Percentiles rank a stretch among this genome's conserved stretches.
Evolutionary conservation across 495 filamentous ascomycete species (phyloP).

Genomic region (Podospora pseudopauciseta): DNA sequence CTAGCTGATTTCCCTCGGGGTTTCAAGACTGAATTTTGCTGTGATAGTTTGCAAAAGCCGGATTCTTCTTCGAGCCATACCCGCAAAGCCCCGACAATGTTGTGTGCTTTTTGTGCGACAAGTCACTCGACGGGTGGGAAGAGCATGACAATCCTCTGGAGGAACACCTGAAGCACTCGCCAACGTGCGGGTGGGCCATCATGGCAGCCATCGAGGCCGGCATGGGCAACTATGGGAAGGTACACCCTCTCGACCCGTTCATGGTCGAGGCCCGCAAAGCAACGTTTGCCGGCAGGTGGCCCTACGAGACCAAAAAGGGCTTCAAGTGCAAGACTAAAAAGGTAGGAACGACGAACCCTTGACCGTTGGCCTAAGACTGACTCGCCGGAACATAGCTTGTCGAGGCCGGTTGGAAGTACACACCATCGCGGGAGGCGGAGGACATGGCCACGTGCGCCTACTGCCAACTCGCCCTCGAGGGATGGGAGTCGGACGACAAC

Average conservation of each 20-base stretch:
- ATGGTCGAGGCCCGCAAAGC: constrained; percentile 72
- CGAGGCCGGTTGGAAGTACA: constrained; percentile 89
- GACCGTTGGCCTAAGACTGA: neutral
- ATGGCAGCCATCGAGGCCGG: constrained; percentile 65
- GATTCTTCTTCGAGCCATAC: constrained; percentile 82
- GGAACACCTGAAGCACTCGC: constrained; percentile 81
- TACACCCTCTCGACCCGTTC: constrained; percentile 65
- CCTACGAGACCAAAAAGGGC: constrained; percentile 80
- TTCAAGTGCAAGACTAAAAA: constrained; percentile 85
- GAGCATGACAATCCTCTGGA: constrained; percentile 70
- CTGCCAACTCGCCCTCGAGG: constrained; percentile 79
- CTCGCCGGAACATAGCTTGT: constrained; percentile 59
- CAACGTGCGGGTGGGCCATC: constrained; percentile 83
- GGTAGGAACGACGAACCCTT: constrained; percentile 45
- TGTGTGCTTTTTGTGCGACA: constrained; percentile 78
- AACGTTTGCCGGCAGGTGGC: constrained; percentile 80
- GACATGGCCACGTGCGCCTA: constrained; percentile 88
- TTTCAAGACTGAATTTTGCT: neutral
- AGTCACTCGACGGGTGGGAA: constrained; percentile 85
- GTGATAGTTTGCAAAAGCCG: constrained; percentile 75
- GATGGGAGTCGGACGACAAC: constrained; percentile 88
- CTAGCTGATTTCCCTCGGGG: neutral
- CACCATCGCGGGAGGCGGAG: constrained; percentile 70
- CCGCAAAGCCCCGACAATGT: constrained; percentile 78
- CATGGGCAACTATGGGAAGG: constrained; percentile 58